Conservation (phyloP, 2,329 filamentous ascomycete genomes). For the Nigrospora sphaerica region DNA sequence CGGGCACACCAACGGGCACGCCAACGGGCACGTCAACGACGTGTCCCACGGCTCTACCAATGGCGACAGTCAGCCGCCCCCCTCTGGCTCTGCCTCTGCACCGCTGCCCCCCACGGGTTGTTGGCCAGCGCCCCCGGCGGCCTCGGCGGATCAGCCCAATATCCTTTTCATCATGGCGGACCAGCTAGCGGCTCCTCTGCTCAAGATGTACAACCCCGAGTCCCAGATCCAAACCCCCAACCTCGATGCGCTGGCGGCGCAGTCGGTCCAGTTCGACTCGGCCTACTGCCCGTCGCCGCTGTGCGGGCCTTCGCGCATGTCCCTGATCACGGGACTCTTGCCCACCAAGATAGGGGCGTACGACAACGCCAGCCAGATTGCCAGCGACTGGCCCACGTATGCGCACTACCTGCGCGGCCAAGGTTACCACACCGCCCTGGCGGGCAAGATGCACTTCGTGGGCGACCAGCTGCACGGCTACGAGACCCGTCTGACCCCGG, state of each 20-base stretch:
- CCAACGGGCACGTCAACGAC: slow-evolving; percentile 11
- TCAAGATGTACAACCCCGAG: slow-evolving; percentile 84
- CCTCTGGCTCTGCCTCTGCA: not conserved
- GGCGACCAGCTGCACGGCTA: slow-evolving; percentile 93
- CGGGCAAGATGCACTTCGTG: slow-evolving; percentile 97
- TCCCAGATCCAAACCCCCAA: slow-evolving; percentile 91
- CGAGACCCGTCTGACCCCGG: slow-evolving; percentile 84
- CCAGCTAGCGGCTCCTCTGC: slow-evolving; percentile 81
- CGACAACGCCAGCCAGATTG: slow-evolving; percentile 82
- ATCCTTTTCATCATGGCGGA: slow-evolving; percentile 96
- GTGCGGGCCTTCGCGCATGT: slow-evolving; percentile 88
- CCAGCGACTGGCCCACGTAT: slow-evolving; percentile 81
- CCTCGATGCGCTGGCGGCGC: slow-evolving; percentile 73
- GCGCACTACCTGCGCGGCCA: slow-evolving; percentile 81
- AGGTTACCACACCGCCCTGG: slow-evolving; percentile 84
- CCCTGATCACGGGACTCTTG: slow-evolving; percentile 86
- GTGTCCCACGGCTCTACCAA: not conserved
- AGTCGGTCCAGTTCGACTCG: slow-evolving; percentile 83
- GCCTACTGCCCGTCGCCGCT: slow-evolving; percentile 92
- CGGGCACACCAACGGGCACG: slow-evolving; percentile 5
- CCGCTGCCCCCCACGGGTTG: too few species aligned
- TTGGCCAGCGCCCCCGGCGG: not conserved
- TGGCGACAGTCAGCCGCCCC: not conserved
- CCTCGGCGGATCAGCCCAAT: slow-evolving; percentile 51
- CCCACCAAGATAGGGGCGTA: slow-evolving; percentile 88